Percentiles rank a stretch among this genome's conserved stretches.
Conservation (phyloP, 305 asterid genomes). For the Rubia occidens region DNA sequence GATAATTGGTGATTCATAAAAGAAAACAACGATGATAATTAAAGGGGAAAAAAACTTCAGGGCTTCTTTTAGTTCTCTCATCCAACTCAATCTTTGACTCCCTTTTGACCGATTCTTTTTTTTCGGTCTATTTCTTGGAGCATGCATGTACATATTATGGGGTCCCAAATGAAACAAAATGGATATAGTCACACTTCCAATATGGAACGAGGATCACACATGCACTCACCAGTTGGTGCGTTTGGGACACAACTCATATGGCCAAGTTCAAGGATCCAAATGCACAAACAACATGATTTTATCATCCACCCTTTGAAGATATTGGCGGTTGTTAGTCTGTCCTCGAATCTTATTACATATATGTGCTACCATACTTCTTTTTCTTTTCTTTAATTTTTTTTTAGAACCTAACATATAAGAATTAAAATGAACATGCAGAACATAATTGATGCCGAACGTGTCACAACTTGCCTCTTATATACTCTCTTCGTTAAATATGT, state of each 20-base stretch:
- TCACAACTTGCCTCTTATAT: background rate
- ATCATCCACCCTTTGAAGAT: slow-evolving; percentile 25
- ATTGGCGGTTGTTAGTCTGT: slow-evolving; percentile 32
- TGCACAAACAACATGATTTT: slow-evolving; percentile 13
- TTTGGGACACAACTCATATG: slow-evolving; percentile 34
- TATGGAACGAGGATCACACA: slow-evolving; percentile 27
- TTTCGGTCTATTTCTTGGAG: slow-evolving; percentile 45
- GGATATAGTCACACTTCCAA: slow-evolving; percentile 26
- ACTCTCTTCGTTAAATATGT: no score
- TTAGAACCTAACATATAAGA: background rate
- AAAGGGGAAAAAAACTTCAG: slow-evolving; percentile 21
- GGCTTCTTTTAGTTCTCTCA: slow-evolving; percentile 23
- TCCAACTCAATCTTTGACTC: slow-evolving; percentile 32
- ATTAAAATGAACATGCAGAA: background rate
- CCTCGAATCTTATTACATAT: slow-evolving; percentile 13
- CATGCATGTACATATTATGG: slow-evolving; percentile 45
- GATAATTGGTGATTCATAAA: no score
- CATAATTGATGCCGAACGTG: background rate
- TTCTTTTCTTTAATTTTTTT: background rate
- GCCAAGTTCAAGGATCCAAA: slow-evolving; percentile 51
- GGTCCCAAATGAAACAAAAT: slow-evolving; percentile 27
- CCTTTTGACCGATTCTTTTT: slow-evolving; percentile 40
- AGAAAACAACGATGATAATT: no score
- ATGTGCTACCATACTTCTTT: background rate
- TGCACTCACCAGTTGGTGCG: slow-evolving; percentile 20